Conservation (phyloP, 1,284 basidiomycete species). For the Marasmius tenuissimus region DNA sequence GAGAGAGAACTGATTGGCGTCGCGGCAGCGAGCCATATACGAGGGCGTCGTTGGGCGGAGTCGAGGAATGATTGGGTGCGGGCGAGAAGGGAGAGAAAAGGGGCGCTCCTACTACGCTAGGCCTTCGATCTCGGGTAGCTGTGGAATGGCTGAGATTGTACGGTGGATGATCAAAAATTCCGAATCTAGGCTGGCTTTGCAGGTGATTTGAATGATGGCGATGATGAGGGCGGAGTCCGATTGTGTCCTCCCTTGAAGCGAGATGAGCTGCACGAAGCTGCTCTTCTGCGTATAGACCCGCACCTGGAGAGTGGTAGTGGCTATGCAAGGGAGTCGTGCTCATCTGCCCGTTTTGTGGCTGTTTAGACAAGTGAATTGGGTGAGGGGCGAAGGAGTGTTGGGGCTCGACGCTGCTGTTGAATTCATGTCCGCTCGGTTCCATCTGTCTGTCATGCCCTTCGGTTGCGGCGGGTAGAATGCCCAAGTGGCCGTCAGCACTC, state of each 20-base stretch:
- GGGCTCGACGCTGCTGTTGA: not conserved
- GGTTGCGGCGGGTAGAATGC: slow-evolving; percentile 16
- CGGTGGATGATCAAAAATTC: not conserved
- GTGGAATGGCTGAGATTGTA: not conserved
- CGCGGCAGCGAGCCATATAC: not conserved
- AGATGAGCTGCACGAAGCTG: slow-evolving; percentile 25
- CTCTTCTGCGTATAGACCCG: slow-evolving; percentile 24
- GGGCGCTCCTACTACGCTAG: slow-evolving; percentile 15
- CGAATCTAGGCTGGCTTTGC: not conserved
- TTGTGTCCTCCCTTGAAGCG: slow-evolving; percentile 20
- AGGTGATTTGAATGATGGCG: not conserved
- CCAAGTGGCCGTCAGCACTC: slow-evolving; percentile 43
- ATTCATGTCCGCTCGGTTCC: not conserved
- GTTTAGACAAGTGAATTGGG: not conserved
- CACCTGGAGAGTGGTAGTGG: slow-evolving; percentile 17
- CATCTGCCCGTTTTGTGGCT: not conserved
- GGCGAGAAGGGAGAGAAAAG: slow-evolving; percentile 64
- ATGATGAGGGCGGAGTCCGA: slow-evolving; percentile 13
- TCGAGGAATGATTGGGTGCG: slow-evolving; percentile 44
- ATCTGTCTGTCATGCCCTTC: slow-evolving; percentile 1
- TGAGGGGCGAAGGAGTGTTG: not conserved
- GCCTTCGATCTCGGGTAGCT: not conserved
- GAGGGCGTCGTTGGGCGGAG: not conserved
- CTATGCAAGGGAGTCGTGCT: not conserved
- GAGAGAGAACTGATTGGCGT: not conserved